Evolutionary conservation across 768 basidiomycete genomes (phyloP).

Genomic region (Flagelloscypha sp.): DNA sequence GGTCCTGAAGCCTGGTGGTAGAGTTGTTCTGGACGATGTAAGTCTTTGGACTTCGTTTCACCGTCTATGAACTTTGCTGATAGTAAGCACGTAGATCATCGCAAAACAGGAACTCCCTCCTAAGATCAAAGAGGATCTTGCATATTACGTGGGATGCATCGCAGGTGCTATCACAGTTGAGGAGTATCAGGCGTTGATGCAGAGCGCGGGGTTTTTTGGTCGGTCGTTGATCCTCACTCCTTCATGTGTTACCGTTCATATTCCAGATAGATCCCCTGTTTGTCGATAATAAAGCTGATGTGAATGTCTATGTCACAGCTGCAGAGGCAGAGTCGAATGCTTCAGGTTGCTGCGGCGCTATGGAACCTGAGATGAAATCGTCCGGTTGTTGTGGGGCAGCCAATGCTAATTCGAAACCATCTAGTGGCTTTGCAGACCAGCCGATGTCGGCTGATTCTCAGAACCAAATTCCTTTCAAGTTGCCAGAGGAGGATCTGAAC

Average conservation of each 20-base stretch:
- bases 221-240: not conserved
- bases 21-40: slow-evolving; percentile 46
- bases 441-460: not conserved
- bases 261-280: slow-evolving; percentile 29
- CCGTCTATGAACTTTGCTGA: not conserved
- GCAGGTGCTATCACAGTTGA: slow-evolving; percentile 32
- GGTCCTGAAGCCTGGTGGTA: slow-evolving; percentile 48
- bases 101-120: slow-evolving; percentile 37
- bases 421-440: slow-evolving; percentile 4
- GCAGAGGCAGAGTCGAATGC: slow-evolving; percentile 4
- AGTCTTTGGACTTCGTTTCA: slow-evolving; percentile 8
- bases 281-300: slow-evolving; percentile 31
- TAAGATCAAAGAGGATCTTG: slow-evolving; percentile 30
- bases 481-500: too few species aligned
- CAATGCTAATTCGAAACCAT: slow-evolving; percentile 3
- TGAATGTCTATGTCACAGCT: slow-evolving; percentile 26
- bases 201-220: slow-evolving; percentile 36
- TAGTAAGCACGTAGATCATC: slow-evolving; percentile 29
- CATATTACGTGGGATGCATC: slow-evolving; percentile 36
- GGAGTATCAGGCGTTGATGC: slow-evolving; percentile 30
- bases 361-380: too few species aligned
- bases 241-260: not conserved
- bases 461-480: slow-evolving; percentile 18
- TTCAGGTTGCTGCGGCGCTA: too few species aligned
- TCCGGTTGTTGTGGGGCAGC: slow-evolving; percentile 12